phyloP scores from a whole-genome alignment of 768 basidiomycete genomes.

The Symmetrospora coprosmae region DNA sequence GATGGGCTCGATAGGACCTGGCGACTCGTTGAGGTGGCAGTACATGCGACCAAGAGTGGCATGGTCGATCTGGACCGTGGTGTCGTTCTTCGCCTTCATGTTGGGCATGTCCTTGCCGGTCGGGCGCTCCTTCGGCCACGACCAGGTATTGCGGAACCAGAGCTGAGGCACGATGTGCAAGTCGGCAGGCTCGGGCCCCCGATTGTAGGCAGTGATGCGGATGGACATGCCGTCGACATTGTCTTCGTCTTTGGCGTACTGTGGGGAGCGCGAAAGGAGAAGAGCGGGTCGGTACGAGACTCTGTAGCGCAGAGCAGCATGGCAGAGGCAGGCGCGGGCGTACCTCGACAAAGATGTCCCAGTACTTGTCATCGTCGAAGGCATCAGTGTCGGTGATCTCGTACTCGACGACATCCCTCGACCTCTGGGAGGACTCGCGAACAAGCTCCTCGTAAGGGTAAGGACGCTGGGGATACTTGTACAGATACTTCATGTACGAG shows the following conservation, averaged over 20 bases:
- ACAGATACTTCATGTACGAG: slow-evolving; percentile 98
- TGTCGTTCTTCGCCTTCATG: slow-evolving; percentile 37
- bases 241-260: slow-evolving; percentile 98
- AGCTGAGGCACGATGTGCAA: slow-evolving; percentile 88
- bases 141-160: slow-evolving; percentile 98
- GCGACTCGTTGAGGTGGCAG: slow-evolving; percentile 79
- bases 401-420: slow-evolving; percentile 73
- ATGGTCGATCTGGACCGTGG: slow-evolving; percentile 35
- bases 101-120: slow-evolving; percentile 36
- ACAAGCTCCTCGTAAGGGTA: slow-evolving; percentile 93
- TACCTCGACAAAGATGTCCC: slow-evolving; percentile 97
- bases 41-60: slow-evolving; percentile 43
- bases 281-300: neutral
- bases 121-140: slow-evolving; percentile 51
- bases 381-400: slow-evolving; percentile 84
- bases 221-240: slow-evolving; percentile 74
- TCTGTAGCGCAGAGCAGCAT: too few species aligned
- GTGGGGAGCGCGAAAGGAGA: neutral
- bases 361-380: slow-evolving; percentile 86
- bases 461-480: slow-evolving; percentile 88
- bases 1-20: slow-evolving; percentile 64
- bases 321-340: slow-evolving; percentile 32
- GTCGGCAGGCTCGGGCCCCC: slow-evolving; percentile 85
- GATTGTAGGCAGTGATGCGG: slow-evolving; percentile 90
- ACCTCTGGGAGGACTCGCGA: slow-evolving; percentile 62